These are phyloP conservation scores for Geotrichum carabidarum DNA, from an alignment of 1,139 yeast genomes.

Conservation along the genomic window DNA sequence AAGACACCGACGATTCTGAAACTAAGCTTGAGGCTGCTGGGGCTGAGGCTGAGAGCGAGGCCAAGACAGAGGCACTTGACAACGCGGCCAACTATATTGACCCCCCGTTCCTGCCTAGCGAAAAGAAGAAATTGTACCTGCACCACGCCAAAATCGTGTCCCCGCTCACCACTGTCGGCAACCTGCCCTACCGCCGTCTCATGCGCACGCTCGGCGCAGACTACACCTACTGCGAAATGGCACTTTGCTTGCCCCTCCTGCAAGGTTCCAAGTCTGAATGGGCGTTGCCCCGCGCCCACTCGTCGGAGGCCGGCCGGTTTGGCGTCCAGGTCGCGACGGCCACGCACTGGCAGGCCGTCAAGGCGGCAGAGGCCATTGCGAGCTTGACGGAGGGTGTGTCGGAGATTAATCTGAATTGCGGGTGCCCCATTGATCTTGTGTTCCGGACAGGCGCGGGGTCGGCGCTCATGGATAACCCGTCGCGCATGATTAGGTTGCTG, in stretches of 20 bases:
- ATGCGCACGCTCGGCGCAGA: slow-evolving; percentile 93
- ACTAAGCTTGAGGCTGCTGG: not conserved
- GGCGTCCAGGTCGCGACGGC: slow-evolving; percentile 92
- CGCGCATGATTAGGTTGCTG: slow-evolving; percentile 68
- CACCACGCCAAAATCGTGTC: slow-evolving; percentile 78
- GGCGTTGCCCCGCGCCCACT: slow-evolving; percentile 93
- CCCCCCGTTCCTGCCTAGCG: slow-evolving; percentile 71
- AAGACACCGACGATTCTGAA: not conserved
- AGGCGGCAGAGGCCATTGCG: slow-evolving; percentile 76
- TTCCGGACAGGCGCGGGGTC: slow-evolving; percentile 95
- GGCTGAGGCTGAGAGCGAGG: slow-evolving; percentile 21
- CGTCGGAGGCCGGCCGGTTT: slow-evolving; percentile 75
- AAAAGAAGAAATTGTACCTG: slow-evolving; percentile 69
- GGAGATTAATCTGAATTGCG: slow-evolving; percentile 87
- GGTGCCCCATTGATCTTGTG: slow-evolving; percentile 92
- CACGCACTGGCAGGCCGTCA: slow-evolving; percentile 90
- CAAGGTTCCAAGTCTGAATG: slow-evolving; percentile 93
- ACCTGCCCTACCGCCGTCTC: slow-evolving; percentile 86
- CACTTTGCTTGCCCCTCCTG: slow-evolving; percentile 73
- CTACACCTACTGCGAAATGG: slow-evolving; percentile 94
- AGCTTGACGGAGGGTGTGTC: slow-evolving; percentile 53
- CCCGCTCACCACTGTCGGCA: slow-evolving; percentile 96
- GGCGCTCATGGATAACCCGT: slow-evolving; percentile 86
- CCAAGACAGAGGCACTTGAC: slow-evolving; percentile 34
- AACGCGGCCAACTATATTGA: slow-evolving; percentile 59